Evolutionary conservation across 441 rosid genomes (phyloP), one percentile per base, ranked within the genome.

Genomic region (Pelargonium fulgidum): DNA sequence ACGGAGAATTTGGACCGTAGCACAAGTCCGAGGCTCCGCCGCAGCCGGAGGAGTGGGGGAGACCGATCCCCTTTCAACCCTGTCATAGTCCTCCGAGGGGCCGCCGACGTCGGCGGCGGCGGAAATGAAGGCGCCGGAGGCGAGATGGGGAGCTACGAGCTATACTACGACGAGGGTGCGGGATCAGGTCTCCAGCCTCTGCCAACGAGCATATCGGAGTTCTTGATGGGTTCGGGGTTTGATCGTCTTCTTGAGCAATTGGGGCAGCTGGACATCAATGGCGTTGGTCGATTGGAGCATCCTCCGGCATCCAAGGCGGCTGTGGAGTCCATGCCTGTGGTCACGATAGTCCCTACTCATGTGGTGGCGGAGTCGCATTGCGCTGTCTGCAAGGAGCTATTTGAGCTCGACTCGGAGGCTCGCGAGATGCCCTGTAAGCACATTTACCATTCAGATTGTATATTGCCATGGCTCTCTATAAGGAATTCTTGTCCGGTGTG

Each of bases 391-490:
- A 86, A 80, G 71, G 94, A 88, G 65, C 68, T 70, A 0, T 88
- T 88, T 75, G 89, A 85, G 73, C 64, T 81, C 0, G 77, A 83
- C 1, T 56, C 75, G 6, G 89, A 84, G 86, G 86, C 86, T 14
- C 78, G 87, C 0, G 88, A 88, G 71, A 85, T 88, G 91, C 89
- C 91, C 8, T 88, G 93, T 72, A 83, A 86, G 67, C 93, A 86
- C 67, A 81, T 88, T 1, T 88, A 83, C 62, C 91, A 88, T 26
- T 69, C 84, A 0, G 89, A 86, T 58, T 88, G 93, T 64, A 88
- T 88, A n/a, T 76, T 86, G 0, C 91, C 93, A 0, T 88, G 93
- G 93, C 80, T 88, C 4, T 76, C 83, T 5, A 75, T 83, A 19
- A 83, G 89, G 11, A 88, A 88, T 58, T 88, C 93, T 0, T 88